Conservation (phyloP, 768 basidiomycete species). For the Saitozyma sp. region DNA sequence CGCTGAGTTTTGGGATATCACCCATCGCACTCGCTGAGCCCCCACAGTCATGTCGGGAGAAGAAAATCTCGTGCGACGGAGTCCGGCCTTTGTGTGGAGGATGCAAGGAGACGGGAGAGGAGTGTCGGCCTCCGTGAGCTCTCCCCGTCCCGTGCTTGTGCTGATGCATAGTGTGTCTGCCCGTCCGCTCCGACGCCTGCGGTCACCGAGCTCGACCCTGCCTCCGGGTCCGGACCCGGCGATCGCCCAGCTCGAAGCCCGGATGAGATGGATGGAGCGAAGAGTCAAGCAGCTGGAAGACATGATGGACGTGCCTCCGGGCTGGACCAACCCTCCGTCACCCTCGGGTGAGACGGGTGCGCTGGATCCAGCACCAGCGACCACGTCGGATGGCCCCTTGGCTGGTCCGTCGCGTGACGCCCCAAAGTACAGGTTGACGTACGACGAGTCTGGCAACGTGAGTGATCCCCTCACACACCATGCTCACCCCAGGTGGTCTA, state of each 20-base stretch:
- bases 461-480: neutral
- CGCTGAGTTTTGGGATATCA: no score
- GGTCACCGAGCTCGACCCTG: neutral
- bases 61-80: conserved; percentile 15
- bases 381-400: neutral
- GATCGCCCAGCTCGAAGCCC: neutral
- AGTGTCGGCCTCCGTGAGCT: conserved; percentile 12
- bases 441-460: conserved; percentile 15
- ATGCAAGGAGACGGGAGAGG: conserved; percentile 4
- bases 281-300: conserved; percentile 2
- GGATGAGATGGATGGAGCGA: neutral
- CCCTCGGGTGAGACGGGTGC: neutral
- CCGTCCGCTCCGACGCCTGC: neutral
- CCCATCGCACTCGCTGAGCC: no score
- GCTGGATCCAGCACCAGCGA: neutral
- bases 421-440: conserved; percentile 8
- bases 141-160: neutral
- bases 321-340: neutral
- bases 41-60: conserved; percentile 13
- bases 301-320: neutral
- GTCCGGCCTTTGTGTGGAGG: conserved; percentile 6
- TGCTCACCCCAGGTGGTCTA: conserved; percentile 4
- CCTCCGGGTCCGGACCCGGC: neutral
- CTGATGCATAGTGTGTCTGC: neutral
- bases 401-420: neutral